Percentiles rank a stretch among this genome's conserved stretches.
Conservation (phyloP, 345 rosid genomes). For the Eutrema yunnanense region DNA sequence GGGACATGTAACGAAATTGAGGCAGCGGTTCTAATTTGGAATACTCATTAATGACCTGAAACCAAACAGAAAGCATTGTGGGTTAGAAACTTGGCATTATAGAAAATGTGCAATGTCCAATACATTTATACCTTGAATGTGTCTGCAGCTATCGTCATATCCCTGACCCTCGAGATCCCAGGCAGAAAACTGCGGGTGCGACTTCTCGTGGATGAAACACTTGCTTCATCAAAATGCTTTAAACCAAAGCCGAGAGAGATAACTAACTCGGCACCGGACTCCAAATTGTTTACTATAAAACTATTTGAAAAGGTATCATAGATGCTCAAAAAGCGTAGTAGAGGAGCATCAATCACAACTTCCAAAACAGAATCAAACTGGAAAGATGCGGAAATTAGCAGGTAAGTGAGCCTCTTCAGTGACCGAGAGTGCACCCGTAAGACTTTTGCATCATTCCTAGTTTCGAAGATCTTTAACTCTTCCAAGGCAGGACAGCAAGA, state of each 20-base stretch:
- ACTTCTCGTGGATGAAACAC: neutral
- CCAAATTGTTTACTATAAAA: neutral
- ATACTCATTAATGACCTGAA: too few relatives aligned
- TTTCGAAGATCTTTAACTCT: neutral
- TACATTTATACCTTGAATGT: neutral
- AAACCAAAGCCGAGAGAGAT: neutral
- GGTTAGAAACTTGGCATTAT: too few relatives aligned
- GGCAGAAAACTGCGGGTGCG: neutral
- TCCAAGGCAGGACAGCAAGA: neutral
- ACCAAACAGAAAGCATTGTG: too few relatives aligned
- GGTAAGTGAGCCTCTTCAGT: too few relatives aligned
- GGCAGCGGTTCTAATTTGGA: too few relatives aligned
- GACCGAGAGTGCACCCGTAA: neutral
- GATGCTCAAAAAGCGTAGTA: neutral
- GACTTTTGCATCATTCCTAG: neutral
- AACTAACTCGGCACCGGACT: neutral
- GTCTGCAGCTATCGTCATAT: neutral
- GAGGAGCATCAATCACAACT: neutral
- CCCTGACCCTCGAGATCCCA: neutral
- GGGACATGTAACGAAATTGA: too few relatives aligned
- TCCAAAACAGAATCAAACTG: too few relatives aligned
- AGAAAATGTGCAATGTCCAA: too few relatives aligned
- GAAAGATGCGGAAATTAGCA: too few relatives aligned
- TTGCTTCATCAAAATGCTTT: neutral
- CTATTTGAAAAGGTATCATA: too few relatives aligned